These are phyloP conservation scores for Zelopaecilomyces penicillatus DNA, from an alignment of 2,329 filamentous ascomycete species.

Conservation along the genomic window DNA sequence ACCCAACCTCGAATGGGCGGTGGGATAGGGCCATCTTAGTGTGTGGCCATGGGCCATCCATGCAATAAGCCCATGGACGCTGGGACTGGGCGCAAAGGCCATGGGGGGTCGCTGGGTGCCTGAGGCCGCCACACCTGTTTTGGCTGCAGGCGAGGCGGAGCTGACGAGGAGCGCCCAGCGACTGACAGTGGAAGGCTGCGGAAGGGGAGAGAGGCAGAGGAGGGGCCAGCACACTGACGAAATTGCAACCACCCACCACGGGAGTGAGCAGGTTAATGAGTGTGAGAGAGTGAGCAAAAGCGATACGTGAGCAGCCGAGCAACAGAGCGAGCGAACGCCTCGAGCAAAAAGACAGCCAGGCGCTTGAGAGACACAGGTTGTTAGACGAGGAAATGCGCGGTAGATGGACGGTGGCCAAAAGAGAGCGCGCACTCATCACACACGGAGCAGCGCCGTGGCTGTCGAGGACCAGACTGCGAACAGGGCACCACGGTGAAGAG, in stretches of 20 bases:
- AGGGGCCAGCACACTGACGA: slow-evolving; percentile 3
- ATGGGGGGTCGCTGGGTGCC: neutral
- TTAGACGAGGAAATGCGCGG: no score
- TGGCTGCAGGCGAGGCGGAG: slow-evolving; percentile 1
- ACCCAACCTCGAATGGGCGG: slow-evolving; percentile 27
- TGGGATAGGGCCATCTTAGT: slow-evolving; percentile 27
- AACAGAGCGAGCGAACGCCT: no score
- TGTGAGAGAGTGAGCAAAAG: slow-evolving; percentile 4
- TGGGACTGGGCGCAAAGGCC: neutral
- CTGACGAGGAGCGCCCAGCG: neutral
- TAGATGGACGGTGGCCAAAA: no score
- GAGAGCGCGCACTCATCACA: no score
- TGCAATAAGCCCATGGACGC: slow-evolving; percentile 9
- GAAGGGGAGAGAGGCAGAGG: slow-evolving; percentile 2
- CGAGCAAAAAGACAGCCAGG: no score
- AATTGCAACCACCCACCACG: neutral
- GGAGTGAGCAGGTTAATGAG: slow-evolving; percentile 3
- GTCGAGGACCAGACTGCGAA: no score
- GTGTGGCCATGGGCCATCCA: slow-evolving; percentile 11
- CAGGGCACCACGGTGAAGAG: no score
- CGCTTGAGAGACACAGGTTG: no score
- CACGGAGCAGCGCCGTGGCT: no score
- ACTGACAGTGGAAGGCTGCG: neutral
- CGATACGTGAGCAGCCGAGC: neutral
- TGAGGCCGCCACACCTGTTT: neutral